Evolutionary conservation across 2,329 filamentous ascomycete genomes (phyloP), one percentile per base, ranked within the genome.

Genomic region (Canariomyces notabilis): DNA sequence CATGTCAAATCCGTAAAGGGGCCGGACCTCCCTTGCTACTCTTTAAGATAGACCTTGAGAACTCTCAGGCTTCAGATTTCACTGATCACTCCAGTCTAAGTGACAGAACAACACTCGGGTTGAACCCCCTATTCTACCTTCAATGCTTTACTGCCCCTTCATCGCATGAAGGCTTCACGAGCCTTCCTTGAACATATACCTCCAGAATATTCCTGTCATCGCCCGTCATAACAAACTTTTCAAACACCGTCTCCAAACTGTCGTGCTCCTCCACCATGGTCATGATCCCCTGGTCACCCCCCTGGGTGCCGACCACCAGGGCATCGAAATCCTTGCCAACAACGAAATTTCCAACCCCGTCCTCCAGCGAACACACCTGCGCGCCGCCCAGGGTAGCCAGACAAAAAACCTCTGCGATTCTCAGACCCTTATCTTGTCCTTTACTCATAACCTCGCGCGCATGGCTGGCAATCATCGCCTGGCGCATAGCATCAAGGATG

Each of bases 171-270:
- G 26, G 9, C 26, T 29, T 57, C 31, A 56, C 53, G 37, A 38
- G 11, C 9, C 64, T 60, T 1, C 79, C 79, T 6, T 61, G 57
- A 0, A 82, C 75, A 61, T 69, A 82, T 0, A 83, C 80, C 16
- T 68, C 58, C 0, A 59, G 57, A 42, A 83, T 78, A 52, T 83
- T 83, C 4, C 80, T 67, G 57, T 84, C 80, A 57, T 83, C 80
- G 0, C 77, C 80, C 2, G 79, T 82, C 77, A 83, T 82, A 22
- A 83, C 54, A 49, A 80, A 83, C 65, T 83, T 83, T 45, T 83
- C 77, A 48, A 82, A 76, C 15, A 80, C 64, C 0, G 64, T 72
- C 38, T 61, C 57, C 0, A 64, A 33, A 0, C 62, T 63, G 41
- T 83, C 79, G 0, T 62, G 64, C 0, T 75, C 70, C 50, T 81